A percentile compares a stretch with the other conserved stretches of the same genome.
These are phyloP conservation scores for Spiraea crenata DNA, from an alignment of 331 rosid species.

Conservation along the genomic window DNA sequence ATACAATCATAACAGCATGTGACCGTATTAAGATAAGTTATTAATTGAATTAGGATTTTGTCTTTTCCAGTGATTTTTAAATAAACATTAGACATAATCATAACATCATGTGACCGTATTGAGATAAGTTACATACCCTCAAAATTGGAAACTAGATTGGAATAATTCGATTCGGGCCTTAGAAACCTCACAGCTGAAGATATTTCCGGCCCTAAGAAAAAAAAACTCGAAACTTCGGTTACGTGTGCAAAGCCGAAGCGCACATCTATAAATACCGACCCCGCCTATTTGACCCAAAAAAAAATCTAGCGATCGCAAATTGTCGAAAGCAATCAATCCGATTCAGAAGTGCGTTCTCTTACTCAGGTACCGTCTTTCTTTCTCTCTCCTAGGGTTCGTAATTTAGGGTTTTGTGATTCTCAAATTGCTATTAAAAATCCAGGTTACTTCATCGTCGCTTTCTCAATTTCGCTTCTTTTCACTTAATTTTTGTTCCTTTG, in stretches of 20 bases:
- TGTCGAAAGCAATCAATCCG: background rate
- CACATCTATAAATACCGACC: background rate
- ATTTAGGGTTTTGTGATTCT: too few species aligned
- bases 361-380: conserved; percentile 1
- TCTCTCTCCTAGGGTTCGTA: conserved; percentile 5
- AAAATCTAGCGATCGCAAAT: background rate
- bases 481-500: background rate
- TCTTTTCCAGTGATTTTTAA: too few species aligned
- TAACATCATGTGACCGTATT: too few species aligned
- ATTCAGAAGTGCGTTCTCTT: background rate
- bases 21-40: too few species aligned
- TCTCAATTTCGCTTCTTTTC: background rate
- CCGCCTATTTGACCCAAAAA: background rate
- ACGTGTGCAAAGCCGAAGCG: background rate
- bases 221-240: background rate
- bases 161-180: too few species aligned
- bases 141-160: too few species aligned
- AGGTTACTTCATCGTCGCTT: background rate
- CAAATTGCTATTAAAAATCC: background rate
- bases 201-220: background rate
- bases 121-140: too few species aligned
- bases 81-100: too few species aligned
- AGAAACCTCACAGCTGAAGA: background rate
- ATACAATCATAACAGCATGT: too few species aligned
- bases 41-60: too few species aligned